Evolutionary conservation across 768 basidiomycete genomes (phyloP).

Genomic region (Boletellus emodensis): DNA sequence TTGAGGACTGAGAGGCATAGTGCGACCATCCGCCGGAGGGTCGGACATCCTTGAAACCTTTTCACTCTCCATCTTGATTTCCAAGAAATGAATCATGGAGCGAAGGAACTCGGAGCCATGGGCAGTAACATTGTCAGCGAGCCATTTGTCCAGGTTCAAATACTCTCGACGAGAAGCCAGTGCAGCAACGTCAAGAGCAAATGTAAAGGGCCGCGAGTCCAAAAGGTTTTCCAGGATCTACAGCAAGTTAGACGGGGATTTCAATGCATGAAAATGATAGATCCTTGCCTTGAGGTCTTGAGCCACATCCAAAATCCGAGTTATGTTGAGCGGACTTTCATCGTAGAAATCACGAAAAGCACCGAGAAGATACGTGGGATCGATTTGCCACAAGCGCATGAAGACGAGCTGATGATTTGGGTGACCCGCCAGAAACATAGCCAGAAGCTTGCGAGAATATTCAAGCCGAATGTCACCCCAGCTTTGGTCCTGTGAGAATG

Average conservation of each 20-base stretch:
- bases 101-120: constrained; percentile 86
- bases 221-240: constrained; percentile 92
- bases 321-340: constrained; percentile 89
- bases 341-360: constrained; percentile 91
- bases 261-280: background rate
- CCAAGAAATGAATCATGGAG: constrained; percentile 83
- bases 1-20: constrained; percentile 82
- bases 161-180: constrained; percentile 91
- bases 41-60: constrained; percentile 73
- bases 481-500: constrained; percentile 52
- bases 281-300: constrained; percentile 82
- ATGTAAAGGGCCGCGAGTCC: constrained; percentile 82
- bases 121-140: constrained; percentile 77
- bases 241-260: constrained; percentile 2
- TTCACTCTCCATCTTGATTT: constrained; percentile 91
- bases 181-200: constrained; percentile 92
- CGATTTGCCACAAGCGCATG: constrained; percentile 92
- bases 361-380: constrained; percentile 78
- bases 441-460: constrained; percentile 78
- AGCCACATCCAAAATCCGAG: constrained; percentile 90
- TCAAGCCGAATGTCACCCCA: constrained; percentile 90
- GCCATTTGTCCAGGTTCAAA: constrained; percentile 95
- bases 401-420: constrained; percentile 96
- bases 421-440: constrained; percentile 88
- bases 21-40: constrained; percentile 69